These are phyloP conservation scores for Irpex sp. DNA, from an alignment of 1,284 basidiomycete species.

Conservation along the genomic window DNA sequence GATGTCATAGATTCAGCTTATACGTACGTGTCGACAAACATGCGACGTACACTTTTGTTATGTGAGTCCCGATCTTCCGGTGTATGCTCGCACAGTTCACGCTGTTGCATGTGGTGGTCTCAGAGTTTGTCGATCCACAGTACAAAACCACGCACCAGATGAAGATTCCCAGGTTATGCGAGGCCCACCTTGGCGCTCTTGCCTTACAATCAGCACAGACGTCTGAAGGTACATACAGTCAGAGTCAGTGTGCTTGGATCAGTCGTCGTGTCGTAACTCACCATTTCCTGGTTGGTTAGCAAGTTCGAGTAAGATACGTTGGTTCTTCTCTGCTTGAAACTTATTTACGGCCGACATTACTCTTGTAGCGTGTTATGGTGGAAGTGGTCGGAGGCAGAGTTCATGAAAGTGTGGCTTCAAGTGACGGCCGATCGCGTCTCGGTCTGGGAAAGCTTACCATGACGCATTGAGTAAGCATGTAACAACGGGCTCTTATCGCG, in stretches of 20 bases:
- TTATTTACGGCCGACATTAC: conserved; percentile 38
- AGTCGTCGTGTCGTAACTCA: conserved; percentile 20
- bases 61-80: conserved; percentile 84
- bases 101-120: conserved; percentile 33
- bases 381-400: background rate
- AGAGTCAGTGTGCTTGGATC: background rate
- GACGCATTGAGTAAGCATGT: background rate
- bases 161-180: conserved; percentile 78
- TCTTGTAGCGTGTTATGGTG: background rate
- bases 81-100: conserved; percentile 84
- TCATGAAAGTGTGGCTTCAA: background rate
- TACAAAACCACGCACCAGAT: conserved; percentile 52
- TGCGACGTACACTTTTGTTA: conserved; percentile 73
- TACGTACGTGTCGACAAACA: background rate
- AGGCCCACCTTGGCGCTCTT: conserved; percentile 78
- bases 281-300: conserved; percentile 73
- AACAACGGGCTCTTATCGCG: background rate
- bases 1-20: conserved; percentile 9
- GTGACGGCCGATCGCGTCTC: background rate
- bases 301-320: conserved; percentile 64
- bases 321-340: conserved; percentile 65
- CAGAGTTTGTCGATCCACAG: conserved; percentile 2
- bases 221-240: conserved; percentile 39
- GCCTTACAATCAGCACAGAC: conserved; percentile 83
- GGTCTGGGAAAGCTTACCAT: background rate